These are phyloP conservation scores for Epichloe gansuensis DNA, from an alignment of 2,329 filamentous ascomycete genomes.

Conservation along the genomic window DNA sequence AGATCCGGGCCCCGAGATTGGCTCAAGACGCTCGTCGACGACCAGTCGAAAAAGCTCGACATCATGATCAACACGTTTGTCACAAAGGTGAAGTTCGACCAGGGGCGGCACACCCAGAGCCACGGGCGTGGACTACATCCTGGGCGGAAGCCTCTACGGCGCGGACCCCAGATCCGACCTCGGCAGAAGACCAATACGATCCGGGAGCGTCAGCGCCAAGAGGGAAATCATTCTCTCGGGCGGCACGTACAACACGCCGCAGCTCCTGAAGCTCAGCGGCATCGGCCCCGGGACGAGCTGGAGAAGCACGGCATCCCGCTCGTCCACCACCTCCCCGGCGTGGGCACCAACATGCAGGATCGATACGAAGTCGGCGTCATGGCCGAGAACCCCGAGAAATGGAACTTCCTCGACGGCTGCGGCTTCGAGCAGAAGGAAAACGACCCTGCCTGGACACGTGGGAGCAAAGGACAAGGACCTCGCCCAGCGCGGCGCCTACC, in stretches of 20 bases:
- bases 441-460: constrained; percentile 25
- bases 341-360: constrained; percentile 40
- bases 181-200: no score
- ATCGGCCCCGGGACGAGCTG: constrained; percentile 29
- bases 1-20: no score
- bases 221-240: constrained; percentile 36
- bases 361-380: constrained; percentile 16
- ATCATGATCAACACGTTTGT: no score
- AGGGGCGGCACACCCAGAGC: no score
- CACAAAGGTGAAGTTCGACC: no score
- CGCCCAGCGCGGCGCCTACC: not conserved
- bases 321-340: constrained; percentile 45
- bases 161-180: constrained; percentile 18
- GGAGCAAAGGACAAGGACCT: constrained; percentile 4
- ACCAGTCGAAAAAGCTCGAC: no score
- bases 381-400: constrained; percentile 7
- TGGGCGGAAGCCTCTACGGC: no score
- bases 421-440: constrained; percentile 13
- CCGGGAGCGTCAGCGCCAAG: constrained; percentile 17
- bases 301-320: constrained; percentile 34
- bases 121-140: no score
- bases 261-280: constrained; percentile 34
- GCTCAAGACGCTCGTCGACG: no score
- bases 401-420: constrained; percentile 11
- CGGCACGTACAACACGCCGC: constrained; percentile 33